Base-by-base conservation (phyloP, 1,284 basidiomycete genomes). In the Papiliotrema fonsecae region DNA sequence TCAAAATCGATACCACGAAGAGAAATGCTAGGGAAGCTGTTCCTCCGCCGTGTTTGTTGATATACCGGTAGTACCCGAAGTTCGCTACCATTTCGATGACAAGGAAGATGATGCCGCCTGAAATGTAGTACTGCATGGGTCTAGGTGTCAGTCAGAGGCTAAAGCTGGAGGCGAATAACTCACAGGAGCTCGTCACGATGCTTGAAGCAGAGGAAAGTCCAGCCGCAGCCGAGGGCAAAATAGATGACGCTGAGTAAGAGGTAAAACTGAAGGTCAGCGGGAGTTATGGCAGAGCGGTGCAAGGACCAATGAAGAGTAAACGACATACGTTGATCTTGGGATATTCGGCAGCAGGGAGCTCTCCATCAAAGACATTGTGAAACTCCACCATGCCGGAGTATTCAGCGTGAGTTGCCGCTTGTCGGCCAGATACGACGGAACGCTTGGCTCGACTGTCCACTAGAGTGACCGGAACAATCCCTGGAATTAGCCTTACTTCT, bases 21-120 rank as follows among this genome's bases (percentile, higher is more conserved):
- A 93, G 81, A 75, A 92, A 92, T 14, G 86, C 81, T 4, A 85
- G 85, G 0, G 87, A 83, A 14, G 85, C 77, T 0, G 83, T 79
- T 18, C 84, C 81, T 60, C 79, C 84, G 7, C 87, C 88, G 61
- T 92, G 87, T 11, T 87, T 86, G 69, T 97, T 96, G 56, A 96
- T 80, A 70, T 91, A 96, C 49, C 72, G 69, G 57, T 75, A 74
- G 51, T 75, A 75, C 14, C 65, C 69, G 50, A 66, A 92, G 63
- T 87, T 86, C 3, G 88, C 88, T 4, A 91, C 76, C 88, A 96
- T 97, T 72, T 98, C 94, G 53, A 97, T 82, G 48, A 96, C 79
- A 46, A 98, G 78, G 68, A 98, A 86, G 16, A 81, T 83, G 45
- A 97, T 82, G 30, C 93, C 83, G 50, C 85, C 86, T n/a, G 93